Evolutionary conservation across 2,329 filamentous ascomycete genomes (phyloP).

Genomic region (Orbilia quercus): DNA sequence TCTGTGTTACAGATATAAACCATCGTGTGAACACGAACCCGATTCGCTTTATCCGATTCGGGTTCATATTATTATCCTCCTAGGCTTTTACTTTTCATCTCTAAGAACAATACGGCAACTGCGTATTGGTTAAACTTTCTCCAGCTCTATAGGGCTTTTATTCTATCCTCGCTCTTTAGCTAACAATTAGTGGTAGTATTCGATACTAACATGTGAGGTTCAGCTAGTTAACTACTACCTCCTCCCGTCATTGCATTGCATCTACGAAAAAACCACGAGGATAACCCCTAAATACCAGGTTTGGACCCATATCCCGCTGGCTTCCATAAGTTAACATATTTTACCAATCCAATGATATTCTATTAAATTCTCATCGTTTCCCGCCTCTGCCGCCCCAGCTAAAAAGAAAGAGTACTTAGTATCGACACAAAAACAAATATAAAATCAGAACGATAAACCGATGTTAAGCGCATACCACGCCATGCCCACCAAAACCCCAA

Average conservation of each 20-base stretch:
- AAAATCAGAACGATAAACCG: constrained; percentile 18
- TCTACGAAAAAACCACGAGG: constrained; percentile 19
- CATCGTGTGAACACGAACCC: no score
- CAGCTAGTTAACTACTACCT: neutral
- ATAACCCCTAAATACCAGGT: constrained; percentile 15
- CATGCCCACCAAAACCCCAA: neutral
- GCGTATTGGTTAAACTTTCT: neutral
- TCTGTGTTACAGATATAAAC: constrained; percentile 5
- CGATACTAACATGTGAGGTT: neutral
- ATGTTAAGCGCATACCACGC: constrained; percentile 37
- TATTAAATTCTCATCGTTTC: constrained; percentile 19
- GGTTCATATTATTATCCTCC: neutral
- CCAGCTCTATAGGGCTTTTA: neutral
- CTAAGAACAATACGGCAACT: constrained; percentile 22
- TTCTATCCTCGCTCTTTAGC: neutral
- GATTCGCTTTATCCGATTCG: constrained; percentile 1
- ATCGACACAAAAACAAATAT: neutral
- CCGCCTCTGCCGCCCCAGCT: constrained; percentile 32
- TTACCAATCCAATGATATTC: constrained; percentile 9
- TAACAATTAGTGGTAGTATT: neutral
- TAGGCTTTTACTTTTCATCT: neutral
- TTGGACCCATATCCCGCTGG: neutral
- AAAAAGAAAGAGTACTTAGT: no score
- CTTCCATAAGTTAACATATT: neutral
- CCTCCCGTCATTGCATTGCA: constrained; percentile 13